Evolutionary conservation across 1,284 basidiomycete species (phyloP), one percentile per base, ranked within the genome.

Genomic region (Cryptococcus sp.): DNA sequence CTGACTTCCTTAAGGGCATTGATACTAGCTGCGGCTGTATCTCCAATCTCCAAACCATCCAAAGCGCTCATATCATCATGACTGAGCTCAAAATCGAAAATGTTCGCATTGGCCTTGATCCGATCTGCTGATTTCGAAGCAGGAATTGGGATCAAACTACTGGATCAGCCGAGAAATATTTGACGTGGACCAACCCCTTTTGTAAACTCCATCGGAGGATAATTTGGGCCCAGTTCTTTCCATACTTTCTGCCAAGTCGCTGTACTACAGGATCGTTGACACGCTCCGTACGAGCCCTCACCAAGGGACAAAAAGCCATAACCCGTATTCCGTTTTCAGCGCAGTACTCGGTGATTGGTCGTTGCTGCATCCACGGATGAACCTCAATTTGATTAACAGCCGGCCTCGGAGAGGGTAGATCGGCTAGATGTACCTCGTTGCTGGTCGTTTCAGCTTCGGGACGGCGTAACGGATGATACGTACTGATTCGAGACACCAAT

Each of bases 401-500:
- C 1, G 90, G 90, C 67, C 81, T 79, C 64, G 89, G 85, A 4
- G 4, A 13, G 28, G 46, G 46, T 18, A 47, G 32, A 5, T n/a
- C 34, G 4, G 14, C 32, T n/a, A 47, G 46, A n/a, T 47, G 46
- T 13, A 22, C 16, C 4, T 32, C 32, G 34, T 32, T 32, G 19
- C 32, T 47, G 39, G 13, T 11, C 13, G 32, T n/a, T 36, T 19
- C 22, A 40, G 31, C 34, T n/a, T 14, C 19, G 18, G 19, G 13
- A 10, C 4, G 46, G 3, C 28, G 4, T 16, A 9, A 23, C 18
- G n/a, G 10, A n/a, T 9, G 14, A 37, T n/a, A 50, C 81, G 39
- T 57, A 85, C 84, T 82, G 90, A 71, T 91, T 91, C 4, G 84
- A 86, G 11, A 91, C 87, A 2, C 88, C 86, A 18, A 90, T 83